Evolutionary conservation across 768 basidiomycete genomes (phyloP).

Genomic region (Agrocybe chaxingu): DNA sequence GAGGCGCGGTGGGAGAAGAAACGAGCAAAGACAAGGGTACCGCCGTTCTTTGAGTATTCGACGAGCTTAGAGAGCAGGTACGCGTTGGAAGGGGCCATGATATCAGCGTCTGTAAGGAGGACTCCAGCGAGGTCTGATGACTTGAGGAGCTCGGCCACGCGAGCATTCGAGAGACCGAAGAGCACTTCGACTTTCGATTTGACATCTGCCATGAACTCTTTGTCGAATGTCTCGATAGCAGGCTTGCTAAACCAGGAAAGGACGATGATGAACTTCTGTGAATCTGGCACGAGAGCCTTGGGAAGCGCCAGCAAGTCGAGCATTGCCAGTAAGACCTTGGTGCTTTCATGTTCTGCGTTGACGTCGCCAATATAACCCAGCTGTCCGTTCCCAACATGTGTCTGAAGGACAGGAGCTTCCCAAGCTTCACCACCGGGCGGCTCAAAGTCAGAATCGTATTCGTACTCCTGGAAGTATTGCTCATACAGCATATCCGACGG

Average conservation of each 20-base stretch:
- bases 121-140: conserved; percentile 30
- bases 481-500: conserved; percentile 13
- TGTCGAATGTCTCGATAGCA: conserved; percentile 7
- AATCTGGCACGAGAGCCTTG: conserved; percentile 7
- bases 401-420: conserved; percentile 23
- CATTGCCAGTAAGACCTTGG: conserved; percentile 29
- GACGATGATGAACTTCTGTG: conserved; percentile 23
- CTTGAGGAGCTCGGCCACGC: conserved; percentile 22
- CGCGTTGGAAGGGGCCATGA: conserved; percentile 21
- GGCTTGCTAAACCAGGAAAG: conserved; percentile 18
- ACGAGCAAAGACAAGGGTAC: conserved; percentile 31
- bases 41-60: conserved; percentile 31
- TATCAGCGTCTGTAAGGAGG: conserved; percentile 30
- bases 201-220: conserved; percentile 18
- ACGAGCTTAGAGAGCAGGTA: conserved; percentile 27
- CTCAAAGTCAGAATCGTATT: background rate
- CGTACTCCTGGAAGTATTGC: background rate
- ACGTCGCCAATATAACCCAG: conserved; percentile 35
- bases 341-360: conserved; percentile 22
- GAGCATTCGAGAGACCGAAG: conserved; percentile 18
- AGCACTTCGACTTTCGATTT: conserved; percentile 17
- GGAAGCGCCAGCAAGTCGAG: conserved; percentile 19
- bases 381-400: conserved; percentile 22
- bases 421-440: conserved; percentile 4
- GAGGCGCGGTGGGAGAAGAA: conserved; percentile 19